Conservation (phyloP, 495 filamentous ascomycete species). For the Amniculicola lignicola region DNA sequence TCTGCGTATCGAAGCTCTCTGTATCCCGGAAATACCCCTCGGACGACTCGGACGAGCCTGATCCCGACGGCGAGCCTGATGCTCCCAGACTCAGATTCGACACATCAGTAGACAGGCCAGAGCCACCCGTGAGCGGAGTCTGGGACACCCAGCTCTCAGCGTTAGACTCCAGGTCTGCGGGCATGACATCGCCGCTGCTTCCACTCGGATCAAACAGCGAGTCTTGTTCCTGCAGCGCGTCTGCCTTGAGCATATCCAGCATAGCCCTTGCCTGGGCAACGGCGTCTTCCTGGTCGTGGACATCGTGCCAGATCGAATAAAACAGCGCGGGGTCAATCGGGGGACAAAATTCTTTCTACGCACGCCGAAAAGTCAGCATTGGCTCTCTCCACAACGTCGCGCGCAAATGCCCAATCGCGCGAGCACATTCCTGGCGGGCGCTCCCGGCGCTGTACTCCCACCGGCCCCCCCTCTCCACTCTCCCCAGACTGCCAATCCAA, state of each 20-base stretch:
- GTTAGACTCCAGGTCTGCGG: neutral
- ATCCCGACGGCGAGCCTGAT: neutral
- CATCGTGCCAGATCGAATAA: slow-evolving; percentile 65
- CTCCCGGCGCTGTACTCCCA: no score
- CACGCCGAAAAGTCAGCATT: no score
- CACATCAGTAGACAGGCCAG: slow-evolving; percentile 43
- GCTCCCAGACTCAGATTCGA: slow-evolving; percentile 30
- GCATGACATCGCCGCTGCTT: slow-evolving; percentile 45
- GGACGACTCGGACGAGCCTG: slow-evolving; percentile 16
- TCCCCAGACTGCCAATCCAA: no score
- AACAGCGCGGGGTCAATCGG: slow-evolving; percentile 63
- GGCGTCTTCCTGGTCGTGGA: slow-evolving; percentile 51
- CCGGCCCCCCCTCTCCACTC: no score
- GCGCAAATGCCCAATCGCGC: no score
- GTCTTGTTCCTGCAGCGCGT: slow-evolving; percentile 61
- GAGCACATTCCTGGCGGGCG: no score
- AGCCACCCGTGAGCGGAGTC: slow-evolving; percentile 48
- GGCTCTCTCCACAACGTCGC: no score
- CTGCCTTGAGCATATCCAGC: slow-evolving; percentile 57
- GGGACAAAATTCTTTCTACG: slow-evolving; percentile 56
- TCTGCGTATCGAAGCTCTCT: slow-evolving; percentile 49
- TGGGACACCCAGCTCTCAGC: slow-evolving; percentile 16
- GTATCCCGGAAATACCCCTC: slow-evolving; percentile 27
- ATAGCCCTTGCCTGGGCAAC: slow-evolving; percentile 52
- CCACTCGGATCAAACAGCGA: slow-evolving; percentile 78